Conservation (phyloP, 371 early-diverging fungal genomes). For the Syncephalastrum contaminatum region DNA sequence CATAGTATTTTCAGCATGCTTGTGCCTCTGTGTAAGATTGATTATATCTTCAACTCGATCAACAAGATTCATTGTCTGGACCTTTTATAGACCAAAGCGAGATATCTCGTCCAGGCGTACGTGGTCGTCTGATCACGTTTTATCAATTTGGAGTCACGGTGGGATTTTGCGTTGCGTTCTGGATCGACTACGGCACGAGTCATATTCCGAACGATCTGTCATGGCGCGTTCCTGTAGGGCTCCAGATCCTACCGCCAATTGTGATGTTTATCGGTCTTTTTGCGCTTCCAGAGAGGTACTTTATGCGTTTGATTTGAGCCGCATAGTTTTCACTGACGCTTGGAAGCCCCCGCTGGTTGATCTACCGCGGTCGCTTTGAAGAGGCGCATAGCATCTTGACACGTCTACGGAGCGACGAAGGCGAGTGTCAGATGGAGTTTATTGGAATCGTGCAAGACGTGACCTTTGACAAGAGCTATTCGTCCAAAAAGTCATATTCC, state of each 20-base stretch:
- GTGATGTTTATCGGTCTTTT: conserved; percentile 62
- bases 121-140: conserved; percentile 87
- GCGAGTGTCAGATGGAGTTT: conserved; percentile 50
- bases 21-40: conserved; percentile 38
- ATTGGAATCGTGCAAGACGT: conserved; percentile 71
- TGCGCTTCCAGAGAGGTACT: conserved; percentile 64
- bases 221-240: conserved; percentile 70
- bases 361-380: conserved; percentile 57
- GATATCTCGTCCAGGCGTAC: conserved; percentile 75
- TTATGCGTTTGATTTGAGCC: neutral
- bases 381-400: conserved; percentile 74
- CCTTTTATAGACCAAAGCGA: conserved; percentile 73
- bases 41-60: neutral
- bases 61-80: no score
- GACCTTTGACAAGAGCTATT: conserved; percentile 53
- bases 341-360: conserved; percentile 89
- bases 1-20: conserved; percentile 39
- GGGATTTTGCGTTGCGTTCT: conserved; percentile 50
- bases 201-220: conserved; percentile 18
- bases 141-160: conserved; percentile 89
- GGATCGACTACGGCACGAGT: conserved; percentile 38
- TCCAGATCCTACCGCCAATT: conserved; percentile 74
- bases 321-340: neutral
- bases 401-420: conserved; percentile 52
- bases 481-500: conserved; percentile 47